Percentiles rank a stretch among this genome's conserved stretches.
Evolutionary conservation across 208 protist genomes (phyloP).

Genomic region (Leishmania arabica): DNA sequence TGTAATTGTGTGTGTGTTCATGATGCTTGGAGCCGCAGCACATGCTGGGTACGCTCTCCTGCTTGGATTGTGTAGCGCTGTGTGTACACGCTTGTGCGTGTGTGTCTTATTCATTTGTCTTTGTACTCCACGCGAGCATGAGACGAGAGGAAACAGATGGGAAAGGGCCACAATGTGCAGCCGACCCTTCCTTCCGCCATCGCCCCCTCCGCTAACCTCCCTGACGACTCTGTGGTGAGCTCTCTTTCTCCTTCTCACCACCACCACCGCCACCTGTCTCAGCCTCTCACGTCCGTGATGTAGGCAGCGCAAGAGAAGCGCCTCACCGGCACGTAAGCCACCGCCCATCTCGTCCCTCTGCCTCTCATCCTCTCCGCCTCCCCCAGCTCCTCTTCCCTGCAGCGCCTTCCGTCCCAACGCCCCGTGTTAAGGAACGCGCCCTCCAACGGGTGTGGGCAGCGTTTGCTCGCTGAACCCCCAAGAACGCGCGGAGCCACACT

Average conservation of each 20-base stretch:
- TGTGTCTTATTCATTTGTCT: not conserved
- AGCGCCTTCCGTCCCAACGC: not conserved
- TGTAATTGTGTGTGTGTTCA: not conserved
- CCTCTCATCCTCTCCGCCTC: not conserved
- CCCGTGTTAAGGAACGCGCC: not conserved
- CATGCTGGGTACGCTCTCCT: not conserved
- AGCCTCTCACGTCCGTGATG: not conserved
- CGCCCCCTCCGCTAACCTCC: not conserved
- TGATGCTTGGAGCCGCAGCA: not conserved
- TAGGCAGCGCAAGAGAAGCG: not conserved
- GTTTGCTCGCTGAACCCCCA: not conserved
- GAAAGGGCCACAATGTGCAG: not conserved
- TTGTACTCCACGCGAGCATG: not conserved
- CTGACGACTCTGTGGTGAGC: not conserved
- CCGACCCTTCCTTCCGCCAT: not conserved
- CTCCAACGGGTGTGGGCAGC: not conserved
- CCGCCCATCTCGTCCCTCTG: not conserved
- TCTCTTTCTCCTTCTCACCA: not conserved
- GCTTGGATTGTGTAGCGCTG: not conserved
- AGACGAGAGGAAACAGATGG: not conserved
- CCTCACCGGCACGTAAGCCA: not conserved
- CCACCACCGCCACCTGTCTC: not conserved
- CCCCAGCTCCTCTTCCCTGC: not conserved
- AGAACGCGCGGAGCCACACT: not conserved
- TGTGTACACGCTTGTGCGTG: not conserved